These are phyloP conservation scores for Solanum stenotomum DNA, from an alignment of 257 asterid species.

Conservation along the genomic window DNA sequence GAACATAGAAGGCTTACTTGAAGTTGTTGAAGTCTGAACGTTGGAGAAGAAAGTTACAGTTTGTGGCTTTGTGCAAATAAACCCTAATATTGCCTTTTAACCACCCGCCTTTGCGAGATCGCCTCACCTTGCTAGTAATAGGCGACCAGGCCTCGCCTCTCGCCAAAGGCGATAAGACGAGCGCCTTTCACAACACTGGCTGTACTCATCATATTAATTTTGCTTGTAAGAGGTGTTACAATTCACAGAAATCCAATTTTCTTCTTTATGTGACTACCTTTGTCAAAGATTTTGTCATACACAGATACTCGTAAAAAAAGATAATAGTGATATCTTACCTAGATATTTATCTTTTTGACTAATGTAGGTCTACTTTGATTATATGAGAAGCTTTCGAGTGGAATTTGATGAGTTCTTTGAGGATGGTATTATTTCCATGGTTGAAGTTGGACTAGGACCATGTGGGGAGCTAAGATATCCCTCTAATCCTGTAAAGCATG, in stretches of 20 bases:
- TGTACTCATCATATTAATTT: not conserved
- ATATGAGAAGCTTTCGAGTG: slow-evolving; percentile 73
- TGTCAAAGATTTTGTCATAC: not conserved
- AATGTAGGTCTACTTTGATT: slow-evolving; percentile 66
- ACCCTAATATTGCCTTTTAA: not conserved
- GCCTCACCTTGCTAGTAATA: not conserved
- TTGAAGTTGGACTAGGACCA: slow-evolving; percentile 84
- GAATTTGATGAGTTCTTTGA: slow-evolving; percentile 73
- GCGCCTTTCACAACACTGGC: not conserved
- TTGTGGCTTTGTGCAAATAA: not conserved
- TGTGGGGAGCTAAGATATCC: slow-evolving; percentile 83
- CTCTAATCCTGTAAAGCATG: slow-evolving; percentile 64
- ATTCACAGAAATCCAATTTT: not conserved
- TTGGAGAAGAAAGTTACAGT: not conserved
- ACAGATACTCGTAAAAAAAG: not conserved
- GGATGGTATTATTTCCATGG: slow-evolving; percentile 36
- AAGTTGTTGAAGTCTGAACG: not conserved
- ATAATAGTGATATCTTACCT: not conserved
- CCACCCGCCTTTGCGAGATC: not conserved
- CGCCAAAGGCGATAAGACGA: not conserved
- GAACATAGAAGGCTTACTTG: not conserved
- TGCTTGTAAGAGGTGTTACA: not conserved
- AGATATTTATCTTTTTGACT: not conserved
- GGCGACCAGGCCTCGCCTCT: not conserved
- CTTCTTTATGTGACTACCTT: not conserved